Evolutionary conservation across 768 basidiomycete species (phyloP).

Genomic region (Mycena alexandri): DNA sequence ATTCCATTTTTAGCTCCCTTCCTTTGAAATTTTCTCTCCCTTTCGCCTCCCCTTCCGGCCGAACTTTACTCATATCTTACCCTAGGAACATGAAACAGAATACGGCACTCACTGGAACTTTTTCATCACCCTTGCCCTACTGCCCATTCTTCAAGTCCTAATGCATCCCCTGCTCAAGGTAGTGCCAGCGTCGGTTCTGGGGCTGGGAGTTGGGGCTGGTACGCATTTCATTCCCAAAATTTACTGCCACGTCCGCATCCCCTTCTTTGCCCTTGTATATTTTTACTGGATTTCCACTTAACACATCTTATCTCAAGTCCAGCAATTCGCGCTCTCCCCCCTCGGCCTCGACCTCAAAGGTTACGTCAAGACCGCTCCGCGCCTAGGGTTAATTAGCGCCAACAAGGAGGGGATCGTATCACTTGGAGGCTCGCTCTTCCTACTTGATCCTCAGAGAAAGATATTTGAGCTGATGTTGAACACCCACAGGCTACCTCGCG

Average conservation of each 20-base stretch:
- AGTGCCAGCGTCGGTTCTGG: slow-evolving; percentile 73
- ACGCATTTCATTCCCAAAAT: slow-evolving; percentile 37
- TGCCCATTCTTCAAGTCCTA: slow-evolving; percentile 79
- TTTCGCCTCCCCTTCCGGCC: too few species aligned
- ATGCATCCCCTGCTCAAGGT: slow-evolving; percentile 74
- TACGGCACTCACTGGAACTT: slow-evolving; percentile 99
- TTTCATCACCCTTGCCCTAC: slow-evolving; percentile 89
- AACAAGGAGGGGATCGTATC: slow-evolving; percentile 96
- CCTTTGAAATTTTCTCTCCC: background rate
- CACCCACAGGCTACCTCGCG: slow-evolving; percentile 81
- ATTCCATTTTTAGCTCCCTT: too few species aligned
- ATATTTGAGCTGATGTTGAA: background rate
- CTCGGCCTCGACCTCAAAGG: slow-evolving; percentile 68
- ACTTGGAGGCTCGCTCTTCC: slow-evolving; percentile 58
- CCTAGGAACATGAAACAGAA: slow-evolving; percentile 92
- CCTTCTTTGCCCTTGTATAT: too few species aligned
- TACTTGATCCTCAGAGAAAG: background rate
- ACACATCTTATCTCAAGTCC: slow-evolving; percentile 59
- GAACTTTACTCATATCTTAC: slow-evolving; percentile 3
- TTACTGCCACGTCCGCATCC: background rate
- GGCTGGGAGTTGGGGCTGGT: slow-evolving; percentile 71
- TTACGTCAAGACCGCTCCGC: slow-evolving; percentile 75
- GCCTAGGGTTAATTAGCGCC: slow-evolving; percentile 72
- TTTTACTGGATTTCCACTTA: too few species aligned
- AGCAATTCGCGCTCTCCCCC: slow-evolving; percentile 74